phyloP scores from a whole-genome alignment of 495 filamentous ascomycete genomes.

The Aspergillus nanangensis region DNA sequence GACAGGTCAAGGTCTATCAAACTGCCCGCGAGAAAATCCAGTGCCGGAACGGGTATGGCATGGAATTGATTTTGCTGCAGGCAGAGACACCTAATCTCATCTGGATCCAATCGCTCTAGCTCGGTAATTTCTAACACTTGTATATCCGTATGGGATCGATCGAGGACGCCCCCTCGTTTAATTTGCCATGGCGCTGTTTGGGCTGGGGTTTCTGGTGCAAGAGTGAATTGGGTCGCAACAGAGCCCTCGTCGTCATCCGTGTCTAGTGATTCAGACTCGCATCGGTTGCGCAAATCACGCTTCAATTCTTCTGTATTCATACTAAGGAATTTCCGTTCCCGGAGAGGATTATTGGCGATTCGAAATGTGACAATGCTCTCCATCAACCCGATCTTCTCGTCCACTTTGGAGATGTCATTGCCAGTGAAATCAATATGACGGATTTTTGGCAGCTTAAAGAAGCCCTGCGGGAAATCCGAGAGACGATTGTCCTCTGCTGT shows the following conservation, averaged over 20 bases:
- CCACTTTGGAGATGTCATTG: slow-evolving; percentile 74
- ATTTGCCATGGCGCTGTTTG: slow-evolving; percentile 51
- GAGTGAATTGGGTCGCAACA: slow-evolving; percentile 41
- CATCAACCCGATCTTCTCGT: slow-evolving; percentile 77
- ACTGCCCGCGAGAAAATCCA: slow-evolving; percentile 61
- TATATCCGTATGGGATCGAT: slow-evolving; percentile 63
- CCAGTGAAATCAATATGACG: slow-evolving; percentile 74
- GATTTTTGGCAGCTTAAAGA: slow-evolving; percentile 60
- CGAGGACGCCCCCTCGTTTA: slow-evolving; percentile 67
- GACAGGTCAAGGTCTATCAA: slow-evolving; percentile 75
- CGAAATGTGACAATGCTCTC: slow-evolving; percentile 66
- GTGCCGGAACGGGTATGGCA: slow-evolving; percentile 56
- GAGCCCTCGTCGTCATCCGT: slow-evolving; percentile 40
- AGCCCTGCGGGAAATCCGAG: slow-evolving; percentile 65
- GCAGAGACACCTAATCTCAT: slow-evolving; percentile 53
- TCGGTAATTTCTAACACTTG: slow-evolving; percentile 41
- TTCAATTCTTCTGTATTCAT: slow-evolving; percentile 83
- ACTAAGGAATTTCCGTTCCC: slow-evolving; percentile 76
- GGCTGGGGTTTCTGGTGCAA: slow-evolving; percentile 37
- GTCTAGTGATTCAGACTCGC: slow-evolving; percentile 53
- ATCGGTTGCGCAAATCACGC: slow-evolving; percentile 61
- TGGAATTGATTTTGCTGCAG: slow-evolving; percentile 74
- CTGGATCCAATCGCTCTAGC: slow-evolving; percentile 38
- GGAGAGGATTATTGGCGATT: slow-evolving; percentile 79
- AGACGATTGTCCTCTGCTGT: slow-evolving; percentile 78